phyloP scores from a whole-genome alignment of 805 yeast species.

The Metschnikowia lachancei region DNA sequence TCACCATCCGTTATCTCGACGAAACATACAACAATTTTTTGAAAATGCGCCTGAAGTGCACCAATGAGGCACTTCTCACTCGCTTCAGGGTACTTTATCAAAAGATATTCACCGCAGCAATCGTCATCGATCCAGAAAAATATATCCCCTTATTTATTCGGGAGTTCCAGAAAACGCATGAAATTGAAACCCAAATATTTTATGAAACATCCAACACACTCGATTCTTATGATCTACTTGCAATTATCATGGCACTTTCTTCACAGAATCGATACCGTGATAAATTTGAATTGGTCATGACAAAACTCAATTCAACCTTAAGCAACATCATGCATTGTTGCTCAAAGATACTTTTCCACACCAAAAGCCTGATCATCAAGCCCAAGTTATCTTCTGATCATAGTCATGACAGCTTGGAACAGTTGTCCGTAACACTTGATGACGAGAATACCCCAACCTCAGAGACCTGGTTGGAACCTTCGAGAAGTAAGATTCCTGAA shows the following conservation, averaged over 20 bases:
- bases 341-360: slow-evolving; percentile 2
- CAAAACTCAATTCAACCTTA: slow-evolving; percentile 23
- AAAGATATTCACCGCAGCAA: slow-evolving; percentile 35
- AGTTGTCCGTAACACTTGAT: neutral
- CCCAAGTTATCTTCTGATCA: neutral
- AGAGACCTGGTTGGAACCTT: slow-evolving; percentile 6
- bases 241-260: slow-evolving; percentile 31
- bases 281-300: slow-evolving; percentile 26
- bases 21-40: slow-evolving; percentile 27
- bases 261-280: slow-evolving; percentile 23
- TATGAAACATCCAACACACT: neutral
- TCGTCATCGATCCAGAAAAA: slow-evolving; percentile 32
- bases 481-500: neutral
- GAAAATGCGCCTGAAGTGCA: slow-evolving; percentile 13
- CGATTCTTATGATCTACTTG: slow-evolving; percentile 24
- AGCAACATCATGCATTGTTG: slow-evolving; percentile 14
- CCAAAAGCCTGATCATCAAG: neutral
- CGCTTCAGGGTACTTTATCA: slow-evolving; percentile 7
- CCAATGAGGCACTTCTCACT: slow-evolving; percentile 4
- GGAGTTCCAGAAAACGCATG: slow-evolving; percentile 20
- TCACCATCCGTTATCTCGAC: slow-evolving; percentile 33
- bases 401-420: neutral
- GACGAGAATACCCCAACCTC: neutral
- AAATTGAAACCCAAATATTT: neutral
- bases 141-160: slow-evolving; percentile 27